These are phyloP conservation scores for Pichia kluyveri DNA, from an alignment of 805 yeast species.

Conservation along the genomic window DNA sequence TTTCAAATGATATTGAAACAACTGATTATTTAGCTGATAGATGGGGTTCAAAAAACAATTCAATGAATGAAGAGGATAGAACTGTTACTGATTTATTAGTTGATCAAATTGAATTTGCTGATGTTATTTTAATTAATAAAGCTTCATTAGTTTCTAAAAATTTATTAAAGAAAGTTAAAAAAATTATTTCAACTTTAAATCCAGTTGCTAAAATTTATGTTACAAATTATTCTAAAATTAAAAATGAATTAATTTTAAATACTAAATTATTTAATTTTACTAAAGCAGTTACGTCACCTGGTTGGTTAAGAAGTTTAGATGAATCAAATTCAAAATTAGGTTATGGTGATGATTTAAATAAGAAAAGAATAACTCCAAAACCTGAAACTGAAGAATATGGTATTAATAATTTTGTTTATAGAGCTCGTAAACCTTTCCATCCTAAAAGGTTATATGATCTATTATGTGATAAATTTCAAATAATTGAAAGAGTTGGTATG, in stretches of 20 bases:
- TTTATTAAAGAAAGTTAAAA: slow-evolving; percentile 22
- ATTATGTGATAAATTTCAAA: slow-evolving; percentile 29
- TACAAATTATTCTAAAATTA: slow-evolving; percentile 31
- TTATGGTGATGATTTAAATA: slow-evolving; percentile 14
- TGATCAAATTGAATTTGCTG: slow-evolving; percentile 40
- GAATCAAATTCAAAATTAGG: slow-evolving; percentile 31
- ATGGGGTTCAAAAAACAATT: slow-evolving; percentile 26
- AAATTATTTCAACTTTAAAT: slow-evolving; percentile 29
- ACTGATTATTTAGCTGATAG: slow-evolving; percentile 34
- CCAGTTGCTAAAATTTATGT: slow-evolving; percentile 33
- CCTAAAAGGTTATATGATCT: slow-evolving; percentile 32
- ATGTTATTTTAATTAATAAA: slow-evolving; percentile 36
- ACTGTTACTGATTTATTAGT: slow-evolving; percentile 37
- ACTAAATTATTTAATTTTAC: slow-evolving; percentile 33
- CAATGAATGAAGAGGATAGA: slow-evolving; percentile 33
- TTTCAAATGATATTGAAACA: slow-evolving; percentile 34
- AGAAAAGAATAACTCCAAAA: slow-evolving; percentile 27
- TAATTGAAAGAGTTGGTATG: slow-evolving; percentile 15
- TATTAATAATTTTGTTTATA: slow-evolving; percentile 34
- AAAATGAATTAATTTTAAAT: slow-evolving; percentile 27
- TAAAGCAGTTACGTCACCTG: slow-evolving; percentile 34
- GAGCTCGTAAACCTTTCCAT: slow-evolving; percentile 35
- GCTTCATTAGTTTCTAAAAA: slow-evolving; percentile 22
- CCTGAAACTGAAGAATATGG: slow-evolving; percentile 41
- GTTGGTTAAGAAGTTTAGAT: slow-evolving; percentile 35